A percentile compares a stretch with the other conserved stretches of the same genome.
Conservation (phyloP, 148 eudicot species). For the Cornus kousa region DNA sequence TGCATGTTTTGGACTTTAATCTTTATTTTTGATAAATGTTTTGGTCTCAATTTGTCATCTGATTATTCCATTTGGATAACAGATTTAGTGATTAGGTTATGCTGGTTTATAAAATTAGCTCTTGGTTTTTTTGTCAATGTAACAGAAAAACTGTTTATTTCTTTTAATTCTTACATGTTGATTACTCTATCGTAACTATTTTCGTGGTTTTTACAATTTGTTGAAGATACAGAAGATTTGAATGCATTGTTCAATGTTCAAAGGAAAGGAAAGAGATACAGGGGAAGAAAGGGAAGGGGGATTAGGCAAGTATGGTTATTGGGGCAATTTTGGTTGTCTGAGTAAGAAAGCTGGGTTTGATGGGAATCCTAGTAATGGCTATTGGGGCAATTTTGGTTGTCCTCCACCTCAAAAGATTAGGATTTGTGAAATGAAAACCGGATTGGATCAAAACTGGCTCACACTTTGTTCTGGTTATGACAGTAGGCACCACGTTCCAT, state of each 20-base stretch:
- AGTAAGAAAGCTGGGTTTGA: neutral
- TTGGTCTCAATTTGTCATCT: neutral
- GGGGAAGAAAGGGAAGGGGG: conserved; percentile 13
- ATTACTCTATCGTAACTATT: too few species aligned
- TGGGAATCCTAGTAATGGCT: neutral
- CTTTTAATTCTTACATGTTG: neutral
- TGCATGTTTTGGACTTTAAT: too few species aligned
- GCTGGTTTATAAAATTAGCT: neutral
- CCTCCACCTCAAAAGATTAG: neutral
- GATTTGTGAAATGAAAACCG: neutral
- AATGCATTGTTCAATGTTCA: conserved; percentile 24
- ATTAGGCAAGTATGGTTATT: conserved; percentile 5
- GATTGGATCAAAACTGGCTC: neutral
- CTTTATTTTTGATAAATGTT: neutral
- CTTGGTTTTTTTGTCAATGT: neutral
- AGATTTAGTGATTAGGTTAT: neutral
- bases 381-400: neutral
- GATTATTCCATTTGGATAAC: neutral
- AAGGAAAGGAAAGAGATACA: conserved; percentile 26
- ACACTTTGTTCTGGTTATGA: neutral
- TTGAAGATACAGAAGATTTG: conserved; percentile 12
- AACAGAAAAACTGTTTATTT: neutral
- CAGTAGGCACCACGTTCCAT: conserved; percentile 7
- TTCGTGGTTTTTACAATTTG: conserved; percentile 7
- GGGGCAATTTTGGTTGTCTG: too few species aligned